Conservation (phyloP, 345 rosid genomes). For the Adansonia digitata region DNA sequence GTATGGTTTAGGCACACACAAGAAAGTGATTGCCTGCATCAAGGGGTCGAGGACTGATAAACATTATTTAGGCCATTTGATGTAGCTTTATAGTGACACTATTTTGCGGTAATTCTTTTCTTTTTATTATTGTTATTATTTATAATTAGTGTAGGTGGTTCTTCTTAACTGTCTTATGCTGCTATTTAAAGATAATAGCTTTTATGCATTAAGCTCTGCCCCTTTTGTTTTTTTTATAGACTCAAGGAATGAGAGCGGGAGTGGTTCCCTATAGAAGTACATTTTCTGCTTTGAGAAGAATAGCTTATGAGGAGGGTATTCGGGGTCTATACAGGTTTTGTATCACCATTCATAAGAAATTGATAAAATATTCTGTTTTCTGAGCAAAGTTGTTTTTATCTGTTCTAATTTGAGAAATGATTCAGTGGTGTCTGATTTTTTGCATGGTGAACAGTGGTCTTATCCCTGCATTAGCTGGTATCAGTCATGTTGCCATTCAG, state of each 20-base stretch:
- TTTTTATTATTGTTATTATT: not conserved
- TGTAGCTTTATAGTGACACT: not conserved
- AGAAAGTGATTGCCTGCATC: not conserved
- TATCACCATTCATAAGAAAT: not conserved
- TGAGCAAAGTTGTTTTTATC: not conserved
- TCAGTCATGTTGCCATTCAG: constrained; percentile 92
- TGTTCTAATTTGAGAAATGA: not conserved
- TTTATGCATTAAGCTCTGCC: constrained; percentile 4
- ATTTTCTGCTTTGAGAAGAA: constrained; percentile 72
- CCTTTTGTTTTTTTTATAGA: constrained; percentile 32
- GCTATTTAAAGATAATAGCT: not conserved
- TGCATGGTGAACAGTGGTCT: constrained; percentile 56
- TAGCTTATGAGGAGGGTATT: constrained; percentile 76
- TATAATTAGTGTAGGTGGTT: not conserved
- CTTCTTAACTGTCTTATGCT: not conserved
- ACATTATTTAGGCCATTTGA: not conserved
- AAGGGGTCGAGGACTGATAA: not conserved
- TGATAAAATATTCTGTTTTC: not conserved
- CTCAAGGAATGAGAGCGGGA: constrained; percentile 68
- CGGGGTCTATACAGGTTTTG: constrained; percentile 79
- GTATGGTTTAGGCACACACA: not conserved
- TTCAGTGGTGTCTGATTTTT: not conserved
- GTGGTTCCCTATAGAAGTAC: constrained; percentile 67
- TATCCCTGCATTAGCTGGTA: constrained; percentile 79
- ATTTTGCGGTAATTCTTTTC: not conserved